Percentiles rank a stretch among this genome's conserved stretches.
phyloP scores from a whole-genome alignment of 768 basidiomycete species.

The Termitomyces sp. region DNA sequence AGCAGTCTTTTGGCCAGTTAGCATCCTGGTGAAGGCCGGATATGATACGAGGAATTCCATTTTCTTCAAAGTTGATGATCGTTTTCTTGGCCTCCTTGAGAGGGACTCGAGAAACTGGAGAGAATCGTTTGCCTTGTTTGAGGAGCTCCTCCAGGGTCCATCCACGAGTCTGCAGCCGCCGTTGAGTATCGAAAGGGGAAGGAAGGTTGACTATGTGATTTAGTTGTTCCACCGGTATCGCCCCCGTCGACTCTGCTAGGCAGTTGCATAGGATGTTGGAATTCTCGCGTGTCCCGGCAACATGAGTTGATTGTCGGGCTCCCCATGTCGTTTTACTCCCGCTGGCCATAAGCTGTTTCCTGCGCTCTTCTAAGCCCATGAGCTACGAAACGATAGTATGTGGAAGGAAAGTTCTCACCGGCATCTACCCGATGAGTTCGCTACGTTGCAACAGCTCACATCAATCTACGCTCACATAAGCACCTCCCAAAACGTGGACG shows the following conservation, averaged over 20 bases:
- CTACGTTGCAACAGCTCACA: too few relatives aligned
- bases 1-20: conserved; percentile 54
- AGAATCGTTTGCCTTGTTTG: conserved; percentile 18
- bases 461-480: too few relatives aligned
- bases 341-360: not conserved
- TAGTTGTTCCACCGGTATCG: not conserved
- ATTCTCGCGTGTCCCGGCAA: not conserved
- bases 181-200: not conserved
- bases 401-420: not conserved
- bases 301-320: not conserved
- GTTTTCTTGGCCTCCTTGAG: conserved; percentile 23
- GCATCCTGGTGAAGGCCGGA: conserved; percentile 51
- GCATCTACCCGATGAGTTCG: not conserved
- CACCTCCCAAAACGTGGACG: too few relatives aligned
- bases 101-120: conserved; percentile 34
- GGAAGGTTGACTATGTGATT: not conserved
- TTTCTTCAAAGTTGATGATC: conserved; percentile 43
- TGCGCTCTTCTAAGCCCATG: not conserved
- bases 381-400: not conserved
- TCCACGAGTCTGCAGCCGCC: conserved; percentile 18
- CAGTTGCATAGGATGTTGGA: not conserved
- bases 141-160: conserved; percentile 45
- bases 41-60: conserved; percentile 62
- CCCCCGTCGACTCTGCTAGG: too few relatives aligned
- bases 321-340: not conserved